Evolutionary conservation across 2,329 filamentous ascomycete genomes (phyloP).

Genomic region (Biscogniauxia mediterranea): DNA sequence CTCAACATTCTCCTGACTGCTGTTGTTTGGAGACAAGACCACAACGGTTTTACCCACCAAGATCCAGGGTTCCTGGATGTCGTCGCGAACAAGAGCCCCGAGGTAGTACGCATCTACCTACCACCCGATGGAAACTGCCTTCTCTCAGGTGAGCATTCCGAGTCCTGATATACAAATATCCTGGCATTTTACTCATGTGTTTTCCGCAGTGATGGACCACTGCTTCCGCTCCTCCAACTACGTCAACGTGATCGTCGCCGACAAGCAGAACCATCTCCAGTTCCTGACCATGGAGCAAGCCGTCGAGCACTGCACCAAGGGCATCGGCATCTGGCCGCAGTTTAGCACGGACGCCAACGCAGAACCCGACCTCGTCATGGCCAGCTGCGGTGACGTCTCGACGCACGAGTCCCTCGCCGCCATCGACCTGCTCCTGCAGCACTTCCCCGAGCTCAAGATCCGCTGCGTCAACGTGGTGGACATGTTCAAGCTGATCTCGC

Average conservation of each 20-base stretch:
- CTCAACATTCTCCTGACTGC: constrained; percentile 78
- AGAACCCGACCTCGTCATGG: constrained; percentile 75
- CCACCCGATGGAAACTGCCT: constrained; percentile 78
- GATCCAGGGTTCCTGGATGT: constrained; percentile 79
- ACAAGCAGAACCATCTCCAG: constrained; percentile 77
- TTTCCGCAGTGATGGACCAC: constrained; percentile 61
- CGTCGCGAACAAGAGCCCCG: constrained; percentile 75
- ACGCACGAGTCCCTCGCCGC: constrained; percentile 75
- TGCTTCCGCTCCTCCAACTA: constrained; percentile 73
- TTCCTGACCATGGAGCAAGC: constrained; percentile 73
- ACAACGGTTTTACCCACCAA: constrained; percentile 82
- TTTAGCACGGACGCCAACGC: constrained; percentile 67
- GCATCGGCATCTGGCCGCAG: constrained; percentile 74
- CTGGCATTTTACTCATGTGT: not conserved
- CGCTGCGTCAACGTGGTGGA: constrained; percentile 80
- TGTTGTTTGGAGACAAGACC: constrained; percentile 79
- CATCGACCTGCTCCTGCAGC: constrained; percentile 68
- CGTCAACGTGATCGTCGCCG: constrained; percentile 76
- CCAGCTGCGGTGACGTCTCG: constrained; percentile 70
- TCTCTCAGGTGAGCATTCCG: constrained; percentile 46
- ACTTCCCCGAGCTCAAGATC: constrained; percentile 71
- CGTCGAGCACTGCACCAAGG: constrained; percentile 74
- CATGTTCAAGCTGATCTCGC: constrained; percentile 74
- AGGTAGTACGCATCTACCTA: constrained; percentile 78
- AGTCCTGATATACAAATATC: not conserved